Conservation (phyloP, 2,329 filamentous ascomycete genomes). For the Sordariomycetes sp. region DNA sequence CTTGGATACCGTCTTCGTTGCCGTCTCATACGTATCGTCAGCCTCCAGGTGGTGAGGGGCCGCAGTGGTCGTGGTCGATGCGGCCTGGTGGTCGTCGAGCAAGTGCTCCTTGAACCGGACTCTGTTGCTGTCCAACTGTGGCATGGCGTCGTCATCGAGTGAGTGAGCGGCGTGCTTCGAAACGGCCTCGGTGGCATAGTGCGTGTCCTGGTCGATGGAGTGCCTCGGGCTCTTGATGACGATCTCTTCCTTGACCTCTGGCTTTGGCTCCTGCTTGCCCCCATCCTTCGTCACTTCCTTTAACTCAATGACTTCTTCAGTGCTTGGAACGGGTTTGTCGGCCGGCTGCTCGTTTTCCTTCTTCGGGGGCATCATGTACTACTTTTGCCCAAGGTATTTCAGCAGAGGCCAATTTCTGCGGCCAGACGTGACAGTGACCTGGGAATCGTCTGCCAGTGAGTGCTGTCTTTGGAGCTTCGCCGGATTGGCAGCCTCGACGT, state of each 20-base stretch:
- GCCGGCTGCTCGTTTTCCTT: neutral
- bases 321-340: neutral
- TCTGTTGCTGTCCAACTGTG: neutral
- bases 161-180: neutral
- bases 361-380: neutral
- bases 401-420: neutral
- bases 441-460: neutral
- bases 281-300: neutral
- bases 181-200: neutral
- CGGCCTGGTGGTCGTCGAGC: conserved; percentile 1
- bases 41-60: neutral
- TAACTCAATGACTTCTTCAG: too few relatives aligned
- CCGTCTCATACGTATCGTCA: neutral
- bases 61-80: neutral
- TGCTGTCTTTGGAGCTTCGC: neutral
- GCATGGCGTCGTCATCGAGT: neutral
- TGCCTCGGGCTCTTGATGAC: neutral
- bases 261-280: too few relatives aligned
- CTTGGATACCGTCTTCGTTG: neutral
- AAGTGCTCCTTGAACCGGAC: conserved; percentile 4
- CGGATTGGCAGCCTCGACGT: neutral
- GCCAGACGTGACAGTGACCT: neutral
- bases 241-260: neutral
- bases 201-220: neutral
- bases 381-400: conserved; percentile 3